A percentile compares a stretch with the other conserved stretches of the same genome.
phyloP scores from a whole-genome alignment of 345 rosid species.

The Noccaea caerulescens region DNA sequence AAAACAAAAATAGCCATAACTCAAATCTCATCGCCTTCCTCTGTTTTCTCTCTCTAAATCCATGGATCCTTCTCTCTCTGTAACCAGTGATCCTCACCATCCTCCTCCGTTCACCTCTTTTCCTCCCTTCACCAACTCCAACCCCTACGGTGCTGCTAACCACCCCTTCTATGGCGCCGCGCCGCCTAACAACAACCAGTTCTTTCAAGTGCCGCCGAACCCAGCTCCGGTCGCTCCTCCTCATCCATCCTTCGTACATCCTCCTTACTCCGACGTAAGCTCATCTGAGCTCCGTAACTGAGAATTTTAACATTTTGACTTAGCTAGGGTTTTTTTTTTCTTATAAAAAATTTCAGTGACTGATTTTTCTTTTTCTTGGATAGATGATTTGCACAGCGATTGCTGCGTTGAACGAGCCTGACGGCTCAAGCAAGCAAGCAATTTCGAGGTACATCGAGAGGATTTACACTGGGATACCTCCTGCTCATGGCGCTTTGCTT shows the following conservation, averaged over 20 bases:
- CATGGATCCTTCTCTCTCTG: conserved; percentile 48
- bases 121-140: conserved; percentile 35
- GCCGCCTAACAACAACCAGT: conserved; percentile 41
- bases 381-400: conserved; percentile 86
- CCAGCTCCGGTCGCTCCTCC: conserved; percentile 2
- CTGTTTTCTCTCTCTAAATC: conserved; percentile 45
- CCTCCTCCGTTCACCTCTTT: conserved; percentile 31
- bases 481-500: conserved; percentile 62
- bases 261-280: conserved; percentile 51
- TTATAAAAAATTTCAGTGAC: not conserved
- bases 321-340: conserved; percentile 24
- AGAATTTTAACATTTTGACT: conserved; percentile 10
- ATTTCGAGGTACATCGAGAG: conserved; percentile 75
- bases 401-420: conserved; percentile 64
- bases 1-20: conserved; percentile 15
- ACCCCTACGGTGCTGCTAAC: conserved; percentile 1
- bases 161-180: conserved; percentile 25
- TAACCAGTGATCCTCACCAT: conserved; percentile 44
- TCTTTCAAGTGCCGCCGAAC: conserved; percentile 22
- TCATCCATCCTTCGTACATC: conserved; percentile 27
- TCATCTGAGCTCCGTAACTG: conserved; percentile 9
- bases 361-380: not conserved
- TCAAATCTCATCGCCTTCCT: conserved; percentile 39
- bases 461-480: conserved; percentile 61
- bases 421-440: conserved; percentile 86